Conservation (phyloP, 2,329 filamentous ascomycete species). For the Neonectria punicea region DNA sequence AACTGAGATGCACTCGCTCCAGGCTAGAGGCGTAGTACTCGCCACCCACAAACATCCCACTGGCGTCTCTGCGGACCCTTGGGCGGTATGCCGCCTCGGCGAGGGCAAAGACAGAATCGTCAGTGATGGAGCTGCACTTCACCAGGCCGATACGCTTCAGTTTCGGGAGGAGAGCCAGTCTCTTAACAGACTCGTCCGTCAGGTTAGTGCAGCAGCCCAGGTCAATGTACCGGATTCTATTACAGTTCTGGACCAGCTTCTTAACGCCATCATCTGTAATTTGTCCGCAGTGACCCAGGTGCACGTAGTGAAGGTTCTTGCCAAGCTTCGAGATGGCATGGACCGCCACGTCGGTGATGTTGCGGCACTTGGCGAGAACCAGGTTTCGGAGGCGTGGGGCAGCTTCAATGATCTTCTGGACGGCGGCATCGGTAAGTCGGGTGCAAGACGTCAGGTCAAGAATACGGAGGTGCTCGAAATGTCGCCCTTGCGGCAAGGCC, state of each 20-base stretch:
- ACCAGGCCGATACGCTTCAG: slow-evolving; percentile 94
- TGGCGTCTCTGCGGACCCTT: slow-evolving; percentile 60
- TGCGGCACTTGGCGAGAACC: slow-evolving; percentile 92
- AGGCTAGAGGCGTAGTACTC: slow-evolving; percentile 73
- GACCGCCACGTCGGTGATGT: slow-evolving; percentile 90
- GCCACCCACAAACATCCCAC: slow-evolving; percentile 58
- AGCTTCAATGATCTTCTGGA: slow-evolving; percentile 86
- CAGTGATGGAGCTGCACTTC: slow-evolving; percentile 91
- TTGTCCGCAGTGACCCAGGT: slow-evolving; percentile 90
- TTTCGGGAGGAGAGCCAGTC: slow-evolving; percentile 88
- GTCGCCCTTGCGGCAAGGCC: slow-evolving; percentile 72
- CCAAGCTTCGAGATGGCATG: slow-evolving; percentile 87
- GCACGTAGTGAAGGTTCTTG: slow-evolving; percentile 97
- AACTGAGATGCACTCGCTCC: slow-evolving; percentile 95
- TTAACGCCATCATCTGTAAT: slow-evolving; percentile 92
- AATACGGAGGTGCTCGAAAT: slow-evolving; percentile 90
- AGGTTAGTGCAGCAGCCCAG: slow-evolving; percentile 92
- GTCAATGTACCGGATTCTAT: slow-evolving; percentile 96
- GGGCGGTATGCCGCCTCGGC: slow-evolving; percentile 73
- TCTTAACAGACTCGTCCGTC: slow-evolving; percentile 86
- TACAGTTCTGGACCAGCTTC: slow-evolving; percentile 85
- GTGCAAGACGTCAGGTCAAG: slow-evolving; percentile 92
- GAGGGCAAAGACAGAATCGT: slow-evolving; percentile 86
- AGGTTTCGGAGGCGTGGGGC: slow-evolving; percentile 92
- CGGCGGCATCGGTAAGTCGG: slow-evolving; percentile 84